phyloP scores from a whole-genome alignment of 345 rosid species.

The thale cress (Arabidopsis thaliana) region DNA sequence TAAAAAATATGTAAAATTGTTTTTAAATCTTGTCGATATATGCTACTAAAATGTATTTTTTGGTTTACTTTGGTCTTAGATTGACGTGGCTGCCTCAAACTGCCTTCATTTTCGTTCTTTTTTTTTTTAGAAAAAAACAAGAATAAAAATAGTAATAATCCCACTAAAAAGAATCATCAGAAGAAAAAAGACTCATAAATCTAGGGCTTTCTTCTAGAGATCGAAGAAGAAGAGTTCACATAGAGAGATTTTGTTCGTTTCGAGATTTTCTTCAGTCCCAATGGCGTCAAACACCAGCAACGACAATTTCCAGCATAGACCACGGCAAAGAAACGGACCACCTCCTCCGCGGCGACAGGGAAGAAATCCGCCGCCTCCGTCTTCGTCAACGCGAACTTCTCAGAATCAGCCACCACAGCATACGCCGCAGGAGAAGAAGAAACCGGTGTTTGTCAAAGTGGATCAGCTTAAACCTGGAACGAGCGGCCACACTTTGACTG shows the following conservation, averaged over 20 bases:
- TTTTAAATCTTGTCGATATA: too few species aligned
- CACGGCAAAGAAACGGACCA: slow-evolving; percentile 41
- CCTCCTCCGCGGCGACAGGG: slow-evolving; percentile 40
- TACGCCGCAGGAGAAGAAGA: slow-evolving; percentile 52
- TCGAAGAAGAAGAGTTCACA: not conserved
- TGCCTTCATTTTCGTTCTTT: not conserved
- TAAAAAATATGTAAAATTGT: too few species aligned
- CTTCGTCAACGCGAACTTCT: slow-evolving; percentile 31
- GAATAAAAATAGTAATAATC: not conserved
- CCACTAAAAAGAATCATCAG: slow-evolving; percentile 32
- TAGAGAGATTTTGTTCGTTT: not conserved
- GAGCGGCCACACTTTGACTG: slow-evolving; percentile 65
- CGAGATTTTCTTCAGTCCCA: slow-evolving; percentile 9
- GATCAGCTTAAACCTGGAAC: slow-evolving; percentile 75
- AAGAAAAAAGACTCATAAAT: not conserved
- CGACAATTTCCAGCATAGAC: slow-evolving; percentile 36
- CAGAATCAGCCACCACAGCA: slow-evolving; percentile 39
- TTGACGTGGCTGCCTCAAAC: slow-evolving; percentile 36
- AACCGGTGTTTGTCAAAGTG: slow-evolving; percentile 70
- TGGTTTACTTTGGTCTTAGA: not conserved
- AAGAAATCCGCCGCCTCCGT: slow-evolving; percentile 41
- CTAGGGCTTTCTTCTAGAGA: slow-evolving; percentile 36
- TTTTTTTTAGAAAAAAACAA: not conserved
- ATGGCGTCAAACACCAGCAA: slow-evolving; percentile 42
- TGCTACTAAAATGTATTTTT: too few species aligned